Base-by-base conservation (phyloP, 306 rosid genomes). In the Corylus americana region DNA sequence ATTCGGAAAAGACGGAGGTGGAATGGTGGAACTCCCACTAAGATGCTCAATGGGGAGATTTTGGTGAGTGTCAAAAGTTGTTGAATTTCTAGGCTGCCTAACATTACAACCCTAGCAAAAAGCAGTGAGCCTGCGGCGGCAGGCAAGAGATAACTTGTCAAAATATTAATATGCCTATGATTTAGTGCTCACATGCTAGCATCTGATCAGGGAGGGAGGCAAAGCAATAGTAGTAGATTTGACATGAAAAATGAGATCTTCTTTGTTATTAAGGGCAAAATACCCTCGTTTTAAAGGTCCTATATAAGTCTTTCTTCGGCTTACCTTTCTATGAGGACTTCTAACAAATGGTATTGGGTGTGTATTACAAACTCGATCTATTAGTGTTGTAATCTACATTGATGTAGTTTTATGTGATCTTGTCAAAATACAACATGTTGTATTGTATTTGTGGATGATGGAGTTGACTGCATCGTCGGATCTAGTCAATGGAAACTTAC, bases 1-100 rank as follows among this genome's bases (percentile, higher is more conserved):
- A 79, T 14, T 45, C 42, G 64, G 17, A 70, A 79, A 74, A 71
- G 83, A 74, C 55, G 66, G 29, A 27, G 39, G 25, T 55, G 14
- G 13, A 12, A 11, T 58, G 13, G 66, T 79, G 81, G 78, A 49
- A 63, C 63, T 20, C 55, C 81, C 58, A 76, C 81, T 64, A 75
- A 16, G 58, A 17, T 5, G 3, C 58, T 3, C 0, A 53, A 14
- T 53, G 58, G 58, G n/a, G 3, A 53, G n/a, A 53, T 8, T 53
- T 53, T 17, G n/a, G n/a, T 53, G n/a, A 53, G 2, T 53, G 18
- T 14, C 58, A 53, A 53, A 39, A 48, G 55, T 4, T 0, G 10
- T 70, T 73, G 55, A 74, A 80, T 74, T 80, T 67, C 57, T 20
- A 67, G 22, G 55, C 83, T 35, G 37, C n/a, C 8, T 31, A 42